A percentile compares a stretch with the other conserved stretches of the same genome.
phyloP scores from a whole-genome alignment of 352 stramenopile genomes.

The Pythium oligandrum region DNA sequence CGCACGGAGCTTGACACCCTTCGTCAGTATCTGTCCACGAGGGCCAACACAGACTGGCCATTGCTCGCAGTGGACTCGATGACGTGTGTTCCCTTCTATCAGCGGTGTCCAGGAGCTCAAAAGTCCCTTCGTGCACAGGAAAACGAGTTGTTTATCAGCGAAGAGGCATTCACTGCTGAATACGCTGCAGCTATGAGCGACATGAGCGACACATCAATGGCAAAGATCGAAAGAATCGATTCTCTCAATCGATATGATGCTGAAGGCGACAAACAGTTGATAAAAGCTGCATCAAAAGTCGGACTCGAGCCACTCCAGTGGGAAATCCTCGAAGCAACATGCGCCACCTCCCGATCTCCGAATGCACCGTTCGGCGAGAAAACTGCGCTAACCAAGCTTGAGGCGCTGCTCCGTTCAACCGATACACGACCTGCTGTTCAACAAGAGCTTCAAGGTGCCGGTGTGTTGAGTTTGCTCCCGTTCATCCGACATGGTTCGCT shows the following conservation, averaged over 20 bases:
- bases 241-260: neutral
- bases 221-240: neutral
- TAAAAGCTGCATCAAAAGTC: too few species aligned
- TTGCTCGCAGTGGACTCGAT: conserved; percentile 59
- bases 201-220: neutral
- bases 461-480: conserved; percentile 66
- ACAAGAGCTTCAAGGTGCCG: conserved; percentile 53
- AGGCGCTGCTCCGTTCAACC: conserved; percentile 24
- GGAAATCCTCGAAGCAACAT: too few species aligned
- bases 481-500: conserved; percentile 69
- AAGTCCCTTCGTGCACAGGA: conserved; percentile 1
- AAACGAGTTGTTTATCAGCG: conserved; percentile 1
- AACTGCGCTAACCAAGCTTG: neutral
- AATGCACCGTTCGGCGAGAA: too few species aligned
- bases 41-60: conserved; percentile 36
- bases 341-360: too few species aligned
- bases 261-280: too few species aligned
- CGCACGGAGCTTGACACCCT: conserved; percentile 14
- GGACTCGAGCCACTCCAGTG: too few species aligned
- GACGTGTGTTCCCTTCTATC: conserved; percentile 40
- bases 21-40: conserved; percentile 16
- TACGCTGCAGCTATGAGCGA: conserved; percentile 3
- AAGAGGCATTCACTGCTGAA: conserved; percentile 14
- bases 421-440: conserved; percentile 57
- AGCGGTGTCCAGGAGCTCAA: conserved; percentile 6